Evolutionary conservation across 2,329 filamentous ascomycete genomes (phyloP).

Genomic region (Aspergillus piperis): DNA sequence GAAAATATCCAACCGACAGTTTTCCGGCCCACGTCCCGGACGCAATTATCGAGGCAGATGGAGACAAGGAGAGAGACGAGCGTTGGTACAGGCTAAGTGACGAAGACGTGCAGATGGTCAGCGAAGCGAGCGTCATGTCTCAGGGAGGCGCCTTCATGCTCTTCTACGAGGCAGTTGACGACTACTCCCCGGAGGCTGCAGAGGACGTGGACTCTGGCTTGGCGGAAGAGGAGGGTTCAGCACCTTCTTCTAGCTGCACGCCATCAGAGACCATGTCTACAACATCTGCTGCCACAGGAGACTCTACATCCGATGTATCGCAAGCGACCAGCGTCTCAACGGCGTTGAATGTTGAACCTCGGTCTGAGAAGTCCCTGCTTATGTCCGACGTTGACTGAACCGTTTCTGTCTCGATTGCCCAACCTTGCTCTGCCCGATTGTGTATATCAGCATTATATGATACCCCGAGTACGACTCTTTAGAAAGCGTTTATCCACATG

Average conservation of each 20-base stretch:
- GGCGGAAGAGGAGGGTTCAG: slow-evolving; percentile 15
- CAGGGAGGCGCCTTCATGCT: slow-evolving; percentile 93
- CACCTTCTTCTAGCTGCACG: slow-evolving; percentile 22
- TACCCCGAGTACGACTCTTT: slow-evolving; percentile 20
- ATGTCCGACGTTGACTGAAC: slow-evolving; percentile 18
- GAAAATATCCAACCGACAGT: slow-evolving; percentile 60
- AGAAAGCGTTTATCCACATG: slow-evolving; percentile 13
- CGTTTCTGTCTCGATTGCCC: background rate
- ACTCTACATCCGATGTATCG: slow-evolving; percentile 29
- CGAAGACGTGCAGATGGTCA: slow-evolving; percentile 74
- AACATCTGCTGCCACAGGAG: slow-evolving; percentile 26
- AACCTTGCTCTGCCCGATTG: slow-evolving; percentile 4
- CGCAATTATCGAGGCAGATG: slow-evolving; percentile 34
- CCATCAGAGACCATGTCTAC: slow-evolving; percentile 31
- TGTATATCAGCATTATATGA: slow-evolving; percentile 21
- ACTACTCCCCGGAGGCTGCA: background rate
- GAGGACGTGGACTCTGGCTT: slow-evolving; percentile 6
- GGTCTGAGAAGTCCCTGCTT: slow-evolving; percentile 3
- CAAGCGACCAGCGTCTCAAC: slow-evolving; percentile 33
- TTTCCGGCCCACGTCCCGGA: slow-evolving; percentile 38
- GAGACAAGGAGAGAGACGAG: slow-evolving; percentile 43
- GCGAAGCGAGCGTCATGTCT: slow-evolving; percentile 70
- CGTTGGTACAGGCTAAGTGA: slow-evolving; percentile 93
- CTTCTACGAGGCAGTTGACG: slow-evolving; percentile 80
- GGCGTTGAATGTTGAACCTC: slow-evolving; percentile 16